Evolutionary conservation across 1,284 basidiomycete genomes (phyloP), one percentile per base, ranked within the genome.

Genomic region (Hypsizygus ulmarius): DNA sequence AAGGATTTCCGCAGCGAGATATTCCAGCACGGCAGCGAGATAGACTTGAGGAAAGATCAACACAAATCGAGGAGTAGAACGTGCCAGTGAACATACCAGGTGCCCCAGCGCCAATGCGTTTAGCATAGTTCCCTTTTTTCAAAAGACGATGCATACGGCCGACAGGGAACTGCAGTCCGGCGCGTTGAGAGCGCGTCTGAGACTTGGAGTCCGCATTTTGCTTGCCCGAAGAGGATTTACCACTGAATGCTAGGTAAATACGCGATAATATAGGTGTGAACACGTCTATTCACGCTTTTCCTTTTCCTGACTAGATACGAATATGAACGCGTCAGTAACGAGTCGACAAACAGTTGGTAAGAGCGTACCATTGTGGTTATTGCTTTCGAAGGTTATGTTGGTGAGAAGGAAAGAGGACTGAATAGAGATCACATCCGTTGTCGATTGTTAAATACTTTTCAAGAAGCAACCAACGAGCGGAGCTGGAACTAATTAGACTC

Each of bases 141-240:
- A 93, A 67, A 47, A 87, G 74, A 73, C 90, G 82, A 69, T 92
- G 89, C 63, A 93, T 87, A 80, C 91, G 88, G 69, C 87, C 86
- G 57, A 93, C 90, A 51, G 91, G 89, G 74, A 93, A 89, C 68
- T 87, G 86, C 57, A 93, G 75, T 53, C 89, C 89, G 32, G 81
- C 81, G 72, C 88, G 90, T 53, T 81, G 74, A 32, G 89, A 92
- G 55, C 87, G 84, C 50, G 88, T 85, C 62, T 81, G 69, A 6
- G 71, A 66, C 62, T 75, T 77, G 51, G 65, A 53, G 18, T 73
- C 79, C 56, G 71, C 74, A 58, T 74, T 73, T 42, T 73, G 74
- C 63, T 77, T 79, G 19, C 77, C 78, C 58, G 72, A 80, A 55
- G 78, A 74, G 39, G 77, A 75, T 54, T 81, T 82, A 58, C 78